Conservation (phyloP, 495 filamentous ascomycete species). For the Lasiosphaeriaceae sp. region DNA sequence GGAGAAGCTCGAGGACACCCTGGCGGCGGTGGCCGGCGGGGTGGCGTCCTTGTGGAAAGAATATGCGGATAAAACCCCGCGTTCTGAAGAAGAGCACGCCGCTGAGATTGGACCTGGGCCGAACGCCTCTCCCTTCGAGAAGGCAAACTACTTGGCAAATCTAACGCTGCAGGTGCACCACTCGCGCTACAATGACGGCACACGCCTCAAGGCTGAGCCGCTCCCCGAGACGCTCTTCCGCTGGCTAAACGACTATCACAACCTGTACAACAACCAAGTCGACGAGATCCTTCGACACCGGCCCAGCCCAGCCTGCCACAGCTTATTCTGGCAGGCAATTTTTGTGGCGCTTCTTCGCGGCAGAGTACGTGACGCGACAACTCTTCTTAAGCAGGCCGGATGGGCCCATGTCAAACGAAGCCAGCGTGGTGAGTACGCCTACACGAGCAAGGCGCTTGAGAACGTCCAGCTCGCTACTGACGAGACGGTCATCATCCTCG, state of each 20-base stretch:
- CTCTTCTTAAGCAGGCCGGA: conserved; percentile 63
- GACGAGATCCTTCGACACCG: conserved; percentile 55
- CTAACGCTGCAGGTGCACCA: conserved; percentile 73
- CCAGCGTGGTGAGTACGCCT: conserved; percentile 54
- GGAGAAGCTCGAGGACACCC: conserved; percentile 48
- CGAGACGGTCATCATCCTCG: conserved; percentile 59
- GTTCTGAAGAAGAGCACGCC: conserved; percentile 47
- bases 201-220: conserved; percentile 35
- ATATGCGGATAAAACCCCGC: conserved; percentile 43
- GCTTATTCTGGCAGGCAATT: conserved; percentile 75
- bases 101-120: conserved; percentile 62
- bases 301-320: conserved; percentile 68
- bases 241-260: conserved; percentile 72
- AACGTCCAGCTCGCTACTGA: conserved; percentile 68
- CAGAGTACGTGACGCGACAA: conserved; percentile 56
- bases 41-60: conserved; percentile 58
- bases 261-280: conserved; percentile 56
- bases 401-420: conserved; percentile 62
- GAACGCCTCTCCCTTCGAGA: conserved; percentile 54
- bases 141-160: conserved; percentile 68
- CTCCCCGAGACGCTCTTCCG: conserved; percentile 71
- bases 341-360: conserved; percentile 67
- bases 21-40: conserved; percentile 52
- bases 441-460: conserved; percentile 63
- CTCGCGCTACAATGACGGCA: conserved; percentile 48